Evolutionary conservation across 257 asterid genomes (phyloP).

Genomic region (Fraxinus anomala): DNA sequence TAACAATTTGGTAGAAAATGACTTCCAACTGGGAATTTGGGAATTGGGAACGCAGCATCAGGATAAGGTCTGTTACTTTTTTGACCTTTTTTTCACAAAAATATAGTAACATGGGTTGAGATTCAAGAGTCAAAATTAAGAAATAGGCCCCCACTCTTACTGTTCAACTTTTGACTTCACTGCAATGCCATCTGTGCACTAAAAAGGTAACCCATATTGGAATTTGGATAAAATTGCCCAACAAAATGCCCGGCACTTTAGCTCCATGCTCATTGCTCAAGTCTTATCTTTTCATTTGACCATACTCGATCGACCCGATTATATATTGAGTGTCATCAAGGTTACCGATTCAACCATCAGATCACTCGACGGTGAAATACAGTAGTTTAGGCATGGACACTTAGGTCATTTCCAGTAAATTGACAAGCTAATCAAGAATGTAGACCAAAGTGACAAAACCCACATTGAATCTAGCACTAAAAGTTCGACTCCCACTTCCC

Average conservation of each 20-base stretch:
- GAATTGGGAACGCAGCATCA: not conserved
- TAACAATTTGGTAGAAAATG: not conserved
- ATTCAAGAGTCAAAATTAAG: not conserved
- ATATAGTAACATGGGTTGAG: not conserved
- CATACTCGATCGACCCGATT: too few species aligned
- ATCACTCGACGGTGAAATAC: too few species aligned
- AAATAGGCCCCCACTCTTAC: constrained; percentile 6
- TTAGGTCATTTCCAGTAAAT: not conserved
- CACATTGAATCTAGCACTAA: constrained; percentile 20
- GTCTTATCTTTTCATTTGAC: not conserved
- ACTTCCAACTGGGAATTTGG: not conserved
- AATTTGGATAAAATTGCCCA: not conserved
- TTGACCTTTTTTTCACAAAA: not conserved
- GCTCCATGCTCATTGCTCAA: not conserved
- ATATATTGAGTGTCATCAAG: too few species aligned
- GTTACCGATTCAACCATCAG: too few species aligned
- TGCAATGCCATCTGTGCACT: not conserved
- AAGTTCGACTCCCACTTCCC: not conserved
- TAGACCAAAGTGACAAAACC: constrained; percentile 24
- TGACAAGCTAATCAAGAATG: constrained; percentile 26
- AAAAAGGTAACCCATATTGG: not conserved
- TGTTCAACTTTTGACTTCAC: constrained; percentile 15
- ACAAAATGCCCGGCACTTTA: not conserved
- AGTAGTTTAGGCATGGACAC: constrained; percentile 1
- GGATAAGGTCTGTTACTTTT: not conserved